These are phyloP conservation scores for Phytophthora crassamura DNA, from an alignment of 352 stramenopile genomes.

Conservation along the genomic window DNA sequence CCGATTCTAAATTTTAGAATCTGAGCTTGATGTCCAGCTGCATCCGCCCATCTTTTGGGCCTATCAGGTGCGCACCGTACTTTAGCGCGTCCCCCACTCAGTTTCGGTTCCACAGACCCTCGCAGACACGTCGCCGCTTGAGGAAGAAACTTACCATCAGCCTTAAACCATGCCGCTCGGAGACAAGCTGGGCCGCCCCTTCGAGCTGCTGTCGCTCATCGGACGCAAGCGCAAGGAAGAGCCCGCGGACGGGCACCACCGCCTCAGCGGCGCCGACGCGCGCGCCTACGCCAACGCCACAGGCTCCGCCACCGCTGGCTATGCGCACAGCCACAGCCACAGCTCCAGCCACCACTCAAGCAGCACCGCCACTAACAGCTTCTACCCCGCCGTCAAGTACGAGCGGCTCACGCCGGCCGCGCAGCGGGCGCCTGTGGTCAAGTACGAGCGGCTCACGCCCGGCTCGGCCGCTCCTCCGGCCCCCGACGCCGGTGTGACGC, in stretches of 20 bases:
- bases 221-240: conserved; percentile 68
- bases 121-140: too few relatives aligned
- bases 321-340: conserved; percentile 21
- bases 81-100: too few relatives aligned
- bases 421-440: conserved; percentile 34
- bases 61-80: too few relatives aligned
- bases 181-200: conserved; percentile 62
- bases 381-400: conserved; percentile 54
- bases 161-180: conserved; percentile 61
- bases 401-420: conserved; percentile 49
- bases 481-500: background rate
- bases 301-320: conserved; percentile 16
- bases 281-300: conserved; percentile 41
- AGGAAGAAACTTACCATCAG: too few relatives aligned
- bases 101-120: too few relatives aligned
- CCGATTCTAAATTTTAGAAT: too few relatives aligned
- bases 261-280: conserved; percentile 23
- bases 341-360: conserved; percentile 17
- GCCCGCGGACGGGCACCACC: conserved; percentile 17
- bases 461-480: conserved; percentile 21
- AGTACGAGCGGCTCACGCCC: conserved; percentile 65
- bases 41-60: too few relatives aligned
- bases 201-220: conserved; percentile 72
- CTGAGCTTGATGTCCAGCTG: too few relatives aligned
- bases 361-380: conserved; percentile 20